phyloP scores from a whole-genome alignment of 306 rosid genomes.

The Cucumis cinereus region DNA sequence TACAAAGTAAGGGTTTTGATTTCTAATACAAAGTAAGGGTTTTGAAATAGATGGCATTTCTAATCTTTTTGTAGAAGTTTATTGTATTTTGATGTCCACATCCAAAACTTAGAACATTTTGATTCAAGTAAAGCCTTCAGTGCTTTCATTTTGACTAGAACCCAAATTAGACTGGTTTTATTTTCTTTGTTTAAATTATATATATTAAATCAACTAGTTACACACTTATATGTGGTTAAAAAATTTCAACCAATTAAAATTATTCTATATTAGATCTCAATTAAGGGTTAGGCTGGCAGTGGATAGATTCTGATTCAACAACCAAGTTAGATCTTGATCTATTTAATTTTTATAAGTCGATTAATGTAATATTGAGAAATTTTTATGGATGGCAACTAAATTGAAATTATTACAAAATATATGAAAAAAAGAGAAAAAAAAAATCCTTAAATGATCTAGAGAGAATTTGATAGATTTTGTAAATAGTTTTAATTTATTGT shows the following conservation, averaged over 20 bases:
- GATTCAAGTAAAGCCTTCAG: background rate
- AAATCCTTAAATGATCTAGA: no score
- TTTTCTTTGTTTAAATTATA: background rate
- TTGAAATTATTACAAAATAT: no score
- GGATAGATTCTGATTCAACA: background rate
- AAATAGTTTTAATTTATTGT: no score
- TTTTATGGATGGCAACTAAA: no score
- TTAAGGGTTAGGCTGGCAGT: background rate
- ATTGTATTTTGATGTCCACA: background rate
- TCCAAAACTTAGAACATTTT: background rate
- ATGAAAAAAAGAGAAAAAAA: no score
- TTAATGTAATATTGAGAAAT: no score
- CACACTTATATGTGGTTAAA: no score
- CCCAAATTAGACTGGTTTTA: background rate
- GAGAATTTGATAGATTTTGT: no score
- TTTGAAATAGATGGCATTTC: no score
- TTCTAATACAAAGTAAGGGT: background rate
- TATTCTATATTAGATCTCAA: background rate
- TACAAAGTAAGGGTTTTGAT: background rate
- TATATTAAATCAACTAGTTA: background rate
- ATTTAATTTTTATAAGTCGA: no score
- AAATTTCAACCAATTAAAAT: background rate
- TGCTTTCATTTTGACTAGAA: background rate
- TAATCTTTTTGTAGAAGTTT: background rate
- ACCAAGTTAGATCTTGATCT: no score